A percentile compares a stretch with the other conserved stretches of the same genome.
Conservation (phyloP, 2,329 filamentous ascomycete species). For the Colletotrichum paranaense region DNA sequence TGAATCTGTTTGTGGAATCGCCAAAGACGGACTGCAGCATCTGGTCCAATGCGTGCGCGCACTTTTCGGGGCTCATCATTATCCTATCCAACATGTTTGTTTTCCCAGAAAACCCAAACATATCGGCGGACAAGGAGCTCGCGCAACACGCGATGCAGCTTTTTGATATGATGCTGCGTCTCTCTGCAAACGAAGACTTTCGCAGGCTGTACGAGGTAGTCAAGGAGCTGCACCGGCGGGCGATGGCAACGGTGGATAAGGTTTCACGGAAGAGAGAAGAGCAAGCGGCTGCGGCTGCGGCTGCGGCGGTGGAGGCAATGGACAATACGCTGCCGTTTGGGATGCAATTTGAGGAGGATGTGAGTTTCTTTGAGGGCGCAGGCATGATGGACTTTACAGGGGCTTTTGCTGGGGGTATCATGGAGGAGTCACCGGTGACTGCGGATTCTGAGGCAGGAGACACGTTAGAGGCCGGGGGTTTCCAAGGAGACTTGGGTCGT, state of each 20-base stretch:
- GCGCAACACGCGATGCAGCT: constrained; percentile 42
- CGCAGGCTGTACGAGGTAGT: constrained; percentile 30
- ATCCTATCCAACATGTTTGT: constrained; percentile 47
- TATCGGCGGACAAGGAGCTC: constrained; percentile 44
- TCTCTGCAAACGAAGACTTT: constrained; percentile 5
- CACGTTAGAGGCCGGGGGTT: not conserved
- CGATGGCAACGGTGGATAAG: constrained; percentile 29
- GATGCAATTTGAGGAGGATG: constrained; percentile 25
- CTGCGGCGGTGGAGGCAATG: not conserved
- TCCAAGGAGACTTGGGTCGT: not conserved
- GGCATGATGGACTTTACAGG: not conserved
- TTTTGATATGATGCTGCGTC: constrained; percentile 39
- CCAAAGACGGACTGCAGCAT: constrained; percentile 46
- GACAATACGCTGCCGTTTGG: constrained; percentile 16
- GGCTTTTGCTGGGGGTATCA: not conserved
- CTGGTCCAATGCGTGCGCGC: constrained; percentile 43
- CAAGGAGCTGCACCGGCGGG: constrained; percentile 33
- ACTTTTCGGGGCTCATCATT: constrained; percentile 48
- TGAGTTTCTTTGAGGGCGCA: constrained; percentile 10
- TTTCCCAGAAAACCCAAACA: constrained; percentile 40
- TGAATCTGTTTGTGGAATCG: constrained; percentile 45
- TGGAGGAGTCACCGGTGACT: not conserved
- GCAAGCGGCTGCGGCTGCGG: constrained; percentile 6
- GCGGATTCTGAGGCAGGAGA: not conserved
- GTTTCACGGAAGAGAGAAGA: constrained; percentile 5